A percentile compares a stretch with the other conserved stretches of the same genome.
phyloP scores from a whole-genome alignment of 495 filamentous ascomycete species.

The Aspergillus coremiiformis region DNA sequence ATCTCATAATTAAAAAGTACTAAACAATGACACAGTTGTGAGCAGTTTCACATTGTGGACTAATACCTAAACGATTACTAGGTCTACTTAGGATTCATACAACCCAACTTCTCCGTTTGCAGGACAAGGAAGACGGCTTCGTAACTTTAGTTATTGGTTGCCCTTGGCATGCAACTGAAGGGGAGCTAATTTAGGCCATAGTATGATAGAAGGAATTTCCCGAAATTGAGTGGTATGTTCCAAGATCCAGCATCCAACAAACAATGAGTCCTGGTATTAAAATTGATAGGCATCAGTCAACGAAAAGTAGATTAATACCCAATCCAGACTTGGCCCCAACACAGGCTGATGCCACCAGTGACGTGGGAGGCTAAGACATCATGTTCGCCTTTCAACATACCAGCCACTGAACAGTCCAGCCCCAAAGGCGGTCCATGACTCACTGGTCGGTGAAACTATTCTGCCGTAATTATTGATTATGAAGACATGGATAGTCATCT shows the following conservation, averaged over 20 bases:
- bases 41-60: not conserved
- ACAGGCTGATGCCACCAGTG: not conserved
- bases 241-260: not conserved
- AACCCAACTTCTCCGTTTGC: not conserved
- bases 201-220: not conserved
- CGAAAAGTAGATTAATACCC: not conserved
- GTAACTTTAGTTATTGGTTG: not conserved
- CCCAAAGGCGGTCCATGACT: not conserved
- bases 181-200: not conserved
- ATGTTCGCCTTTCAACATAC: too few relatives aligned
- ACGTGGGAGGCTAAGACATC: not conserved
- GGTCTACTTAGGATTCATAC: too few relatives aligned
- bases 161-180: not conserved
- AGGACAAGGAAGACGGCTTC: not conserved
- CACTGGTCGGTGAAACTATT: not conserved
- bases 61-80: too few relatives aligned
- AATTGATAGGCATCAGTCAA: not conserved
- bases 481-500: not conserved
- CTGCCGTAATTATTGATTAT: conserved; percentile 1
- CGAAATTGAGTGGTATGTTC: not conserved
- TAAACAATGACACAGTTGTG: too few relatives aligned
- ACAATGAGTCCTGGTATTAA: not conserved
- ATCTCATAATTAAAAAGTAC: too few relatives aligned
- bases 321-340: not conserved
- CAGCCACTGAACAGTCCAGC: not conserved